Percentiles rank a stretch among this genome's conserved stretches.
These are phyloP conservation scores for Pseudogymnoascus sp. DNA, from an alignment of 2,329 filamentous ascomycete species.

Conservation along the genomic window DNA sequence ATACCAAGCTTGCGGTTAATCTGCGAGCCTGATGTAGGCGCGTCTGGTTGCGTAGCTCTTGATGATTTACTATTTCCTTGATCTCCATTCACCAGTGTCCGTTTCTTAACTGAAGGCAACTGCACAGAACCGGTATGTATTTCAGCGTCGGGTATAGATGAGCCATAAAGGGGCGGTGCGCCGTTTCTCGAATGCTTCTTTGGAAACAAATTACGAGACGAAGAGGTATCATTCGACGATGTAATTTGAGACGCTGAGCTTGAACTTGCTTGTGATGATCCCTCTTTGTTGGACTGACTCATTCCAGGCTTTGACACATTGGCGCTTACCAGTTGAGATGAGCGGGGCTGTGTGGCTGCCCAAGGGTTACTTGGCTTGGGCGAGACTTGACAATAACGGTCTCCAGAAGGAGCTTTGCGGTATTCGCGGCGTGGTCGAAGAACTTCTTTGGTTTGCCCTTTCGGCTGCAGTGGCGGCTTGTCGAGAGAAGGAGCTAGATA, in stretches of 20 bases:
- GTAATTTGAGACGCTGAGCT: neutral
- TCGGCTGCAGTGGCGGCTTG: neutral
- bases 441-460: neutral
- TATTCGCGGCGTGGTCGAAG: neutral
- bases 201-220: neutral
- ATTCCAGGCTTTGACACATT: neutral
- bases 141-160: neutral
- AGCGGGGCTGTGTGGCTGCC: neutral
- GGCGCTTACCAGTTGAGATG: neutral
- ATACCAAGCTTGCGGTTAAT: neutral
- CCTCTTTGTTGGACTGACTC: neutral
- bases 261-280: constrained; percentile 1
- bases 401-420: neutral
- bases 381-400: neutral
- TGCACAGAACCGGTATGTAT: neutral
- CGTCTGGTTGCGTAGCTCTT: neutral
- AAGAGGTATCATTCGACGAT: neutral
- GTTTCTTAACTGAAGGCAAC: neutral
- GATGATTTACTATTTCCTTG: neutral
- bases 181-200: neutral
- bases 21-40: neutral
- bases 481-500: constrained; percentile 19
- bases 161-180: neutral
- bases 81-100: neutral
- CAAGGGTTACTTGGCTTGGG: neutral